phyloP scores from a whole-genome alignment of 345 rosid species.

The Combretum micranthum region DNA sequence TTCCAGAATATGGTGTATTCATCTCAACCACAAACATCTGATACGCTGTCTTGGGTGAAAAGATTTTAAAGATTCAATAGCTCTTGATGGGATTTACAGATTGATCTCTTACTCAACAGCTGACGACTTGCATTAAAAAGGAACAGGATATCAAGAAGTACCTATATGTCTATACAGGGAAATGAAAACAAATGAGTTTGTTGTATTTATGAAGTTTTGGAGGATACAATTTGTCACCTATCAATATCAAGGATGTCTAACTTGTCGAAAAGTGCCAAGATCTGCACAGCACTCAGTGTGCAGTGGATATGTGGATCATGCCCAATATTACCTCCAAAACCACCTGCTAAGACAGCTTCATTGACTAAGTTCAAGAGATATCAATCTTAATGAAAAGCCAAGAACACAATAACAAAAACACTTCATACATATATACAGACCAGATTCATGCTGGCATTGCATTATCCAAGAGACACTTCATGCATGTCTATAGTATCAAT shows the following conservation, averaged over 20 bases:
- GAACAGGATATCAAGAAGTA: neutral
- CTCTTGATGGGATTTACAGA: neutral
- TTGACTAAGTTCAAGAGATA: neutral
- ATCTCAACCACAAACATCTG: neutral
- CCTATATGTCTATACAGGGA: neutral
- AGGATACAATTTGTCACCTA: conserved; percentile 87
- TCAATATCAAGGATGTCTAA: conserved; percentile 52
- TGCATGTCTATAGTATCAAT: conserved; percentile 44
- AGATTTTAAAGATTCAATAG: neutral
- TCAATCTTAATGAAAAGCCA: neutral
- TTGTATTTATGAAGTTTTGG: neutral
- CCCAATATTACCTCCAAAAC: conserved; percentile 90
- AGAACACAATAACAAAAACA: neutral
- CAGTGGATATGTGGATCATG: conserved; percentile 77
- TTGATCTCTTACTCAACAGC: neutral
- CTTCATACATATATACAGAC: too few species aligned
- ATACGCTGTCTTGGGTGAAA: too few species aligned
- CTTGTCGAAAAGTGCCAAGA: conserved; percentile 68
- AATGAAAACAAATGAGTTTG: neutral
- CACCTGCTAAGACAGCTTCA: conserved; percentile 43
- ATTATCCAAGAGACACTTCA: conserved; percentile 67
- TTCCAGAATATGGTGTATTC: too few species aligned
- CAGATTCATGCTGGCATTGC: conserved; percentile 50
- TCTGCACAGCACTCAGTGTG: conserved; percentile 86
- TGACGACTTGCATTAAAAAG: neutral